Conservation (phyloP, 257 asterid species). For the Orobanche coerulescens region DNA sequence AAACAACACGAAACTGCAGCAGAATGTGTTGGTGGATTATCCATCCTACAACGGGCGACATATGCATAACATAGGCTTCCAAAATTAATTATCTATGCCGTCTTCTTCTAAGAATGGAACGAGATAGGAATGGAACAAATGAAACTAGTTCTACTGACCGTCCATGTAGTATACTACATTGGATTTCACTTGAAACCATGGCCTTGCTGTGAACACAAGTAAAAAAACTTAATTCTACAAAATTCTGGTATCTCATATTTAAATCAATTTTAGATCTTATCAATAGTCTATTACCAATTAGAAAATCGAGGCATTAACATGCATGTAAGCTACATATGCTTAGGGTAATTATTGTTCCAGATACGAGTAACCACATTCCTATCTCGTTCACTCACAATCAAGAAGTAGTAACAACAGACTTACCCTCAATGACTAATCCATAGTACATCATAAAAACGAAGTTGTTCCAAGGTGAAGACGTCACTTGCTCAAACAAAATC, state of each 20-base stretch:
- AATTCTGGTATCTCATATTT: neutral
- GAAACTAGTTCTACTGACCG: conserved; percentile 28
- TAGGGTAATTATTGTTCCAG: too few species aligned
- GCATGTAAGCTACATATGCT: too few species aligned
- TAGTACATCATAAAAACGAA: conserved; percentile 78
- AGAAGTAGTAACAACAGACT: conserved; percentile 28
- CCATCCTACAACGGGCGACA: conserved; percentile 95
- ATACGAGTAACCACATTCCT: too few species aligned
- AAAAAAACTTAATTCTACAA: neutral
- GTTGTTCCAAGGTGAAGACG: conserved; percentile 83
- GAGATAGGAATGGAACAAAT: too few species aligned
- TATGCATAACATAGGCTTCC: conserved; percentile 34
- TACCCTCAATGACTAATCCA: conserved; percentile 74
- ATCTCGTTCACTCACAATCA: too few species aligned
- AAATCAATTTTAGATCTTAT: too few species aligned
- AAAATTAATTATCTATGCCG: neutral
- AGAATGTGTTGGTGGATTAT: conserved; percentile 71
- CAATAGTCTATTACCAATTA: too few species aligned
- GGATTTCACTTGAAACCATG: conserved; percentile 73
- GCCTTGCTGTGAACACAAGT: conserved; percentile 46
- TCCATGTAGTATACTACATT: conserved; percentile 81
- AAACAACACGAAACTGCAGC: conserved; percentile 69
- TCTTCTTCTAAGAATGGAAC: neutral
- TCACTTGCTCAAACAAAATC: conserved; percentile 81
- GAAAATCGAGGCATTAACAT: neutral